These are phyloP conservation scores for Pythium diclinum DNA, from an alignment of 352 stramenopile genomes.

Conservation along the genomic window DNA sequence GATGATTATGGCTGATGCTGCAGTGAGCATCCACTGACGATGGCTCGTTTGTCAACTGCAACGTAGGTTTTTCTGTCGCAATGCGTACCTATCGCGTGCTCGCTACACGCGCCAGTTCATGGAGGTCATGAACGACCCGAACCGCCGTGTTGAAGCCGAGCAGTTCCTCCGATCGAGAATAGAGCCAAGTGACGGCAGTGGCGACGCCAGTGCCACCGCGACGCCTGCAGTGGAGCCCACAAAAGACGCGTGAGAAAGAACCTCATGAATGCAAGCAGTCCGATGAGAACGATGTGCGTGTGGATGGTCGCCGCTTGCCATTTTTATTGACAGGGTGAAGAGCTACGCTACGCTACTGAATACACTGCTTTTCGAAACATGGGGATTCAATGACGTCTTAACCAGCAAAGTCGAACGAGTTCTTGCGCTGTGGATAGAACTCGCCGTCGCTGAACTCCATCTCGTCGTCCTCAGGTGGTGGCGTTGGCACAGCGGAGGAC, in stretches of 20 bases:
- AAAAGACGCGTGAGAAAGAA: background rate
- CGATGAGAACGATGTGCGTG: background rate
- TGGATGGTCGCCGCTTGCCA: background rate
- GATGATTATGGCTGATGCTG: background rate
- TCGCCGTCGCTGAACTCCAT: slow-evolving; percentile 26
- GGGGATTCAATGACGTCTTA: slow-evolving; percentile 21
- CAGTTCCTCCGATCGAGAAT: slow-evolving; percentile 73
- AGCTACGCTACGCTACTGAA: slow-evolving; percentile 3
- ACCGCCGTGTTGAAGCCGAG: slow-evolving; percentile 64
- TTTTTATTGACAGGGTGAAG: background rate
- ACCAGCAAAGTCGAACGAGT: slow-evolving; percentile 70
- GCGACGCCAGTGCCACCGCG: background rate
- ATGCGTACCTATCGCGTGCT: slow-evolving; percentile 45
- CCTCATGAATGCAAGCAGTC: background rate
- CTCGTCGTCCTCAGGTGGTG: slow-evolving; percentile 8
- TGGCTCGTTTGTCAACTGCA: no score
- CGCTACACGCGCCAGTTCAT: slow-evolving; percentile 77
- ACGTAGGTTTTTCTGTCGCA: slow-evolving; percentile 56
- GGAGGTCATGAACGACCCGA: slow-evolving; percentile 81
- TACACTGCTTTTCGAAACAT: background rate
- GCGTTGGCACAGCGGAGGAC: slow-evolving; percentile 24
- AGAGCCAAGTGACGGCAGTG: slow-evolving; percentile 25
- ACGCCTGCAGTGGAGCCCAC: background rate
- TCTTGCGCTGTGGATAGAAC: slow-evolving; percentile 46
- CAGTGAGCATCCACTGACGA: background rate